Conservation (phyloP, 2,329 filamentous ascomycete species). For the Apiospora saccharicola region DNA sequence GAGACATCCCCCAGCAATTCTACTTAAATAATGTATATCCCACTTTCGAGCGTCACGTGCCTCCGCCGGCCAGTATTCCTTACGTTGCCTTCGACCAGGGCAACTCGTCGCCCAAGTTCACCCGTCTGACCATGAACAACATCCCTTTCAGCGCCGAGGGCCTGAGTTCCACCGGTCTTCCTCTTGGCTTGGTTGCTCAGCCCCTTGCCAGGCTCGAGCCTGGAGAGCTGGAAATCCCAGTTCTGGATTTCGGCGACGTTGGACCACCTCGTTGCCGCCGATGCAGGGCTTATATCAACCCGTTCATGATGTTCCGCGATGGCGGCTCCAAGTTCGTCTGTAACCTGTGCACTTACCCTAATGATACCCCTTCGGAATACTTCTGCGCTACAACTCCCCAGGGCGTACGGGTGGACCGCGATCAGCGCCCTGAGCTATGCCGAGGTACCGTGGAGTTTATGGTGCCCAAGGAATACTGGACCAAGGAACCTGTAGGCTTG, state of each 20-base stretch:
- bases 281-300: constrained; percentile 97
- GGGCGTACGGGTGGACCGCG: constrained; percentile 85
- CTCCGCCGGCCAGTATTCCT: constrained; percentile 85
- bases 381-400: constrained; percentile 90
- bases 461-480: constrained; percentile 99
- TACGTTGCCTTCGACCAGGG: constrained; percentile 97
- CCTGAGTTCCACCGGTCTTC: constrained; percentile 79
- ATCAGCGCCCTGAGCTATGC: constrained; percentile 87
- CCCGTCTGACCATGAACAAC: constrained; percentile 90
- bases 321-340: constrained; percentile 97
- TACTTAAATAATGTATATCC: constrained; percentile 90
- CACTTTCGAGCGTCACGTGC: constrained; percentile 92
- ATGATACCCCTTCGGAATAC: constrained; percentile 91
- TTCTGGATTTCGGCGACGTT: constrained; percentile 91
- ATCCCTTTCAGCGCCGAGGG: constrained; percentile 86
- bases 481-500: constrained; percentile 87
- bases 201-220: constrained; percentile 83
- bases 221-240: constrained; percentile 86
- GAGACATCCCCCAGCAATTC: constrained; percentile 82
- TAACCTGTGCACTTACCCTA: constrained; percentile 97
- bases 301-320: constrained; percentile 96
- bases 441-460: constrained; percentile 94
- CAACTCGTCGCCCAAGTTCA: constrained; percentile 94
- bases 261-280: constrained; percentile 91
- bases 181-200: constrained; percentile 87